These are phyloP conservation scores for Carex myosuroides DNA, from an alignment of 176 grass and related monocot genomes.

Conservation along the genomic window DNA sequence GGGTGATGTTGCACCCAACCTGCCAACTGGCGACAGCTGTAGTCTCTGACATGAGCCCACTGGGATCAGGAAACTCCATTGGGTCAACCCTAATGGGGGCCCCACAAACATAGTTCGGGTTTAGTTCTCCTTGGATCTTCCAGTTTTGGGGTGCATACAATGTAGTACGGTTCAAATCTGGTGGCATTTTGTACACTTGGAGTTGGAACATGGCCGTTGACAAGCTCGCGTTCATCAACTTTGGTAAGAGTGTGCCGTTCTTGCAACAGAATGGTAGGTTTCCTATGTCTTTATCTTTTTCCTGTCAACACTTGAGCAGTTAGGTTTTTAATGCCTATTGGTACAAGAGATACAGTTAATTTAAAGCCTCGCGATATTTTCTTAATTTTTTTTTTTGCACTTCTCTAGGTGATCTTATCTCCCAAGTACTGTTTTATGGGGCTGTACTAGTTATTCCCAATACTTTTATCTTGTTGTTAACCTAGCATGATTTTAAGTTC, in stretches of 20 bases:
- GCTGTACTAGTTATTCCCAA: background rate
- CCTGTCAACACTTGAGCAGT: conserved; percentile 14
- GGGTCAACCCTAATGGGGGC: conserved; percentile 58
- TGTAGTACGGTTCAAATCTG: conserved; percentile 82
- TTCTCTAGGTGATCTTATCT: background rate
- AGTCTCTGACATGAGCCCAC: conserved; percentile 59
- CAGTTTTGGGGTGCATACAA: conserved; percentile 69
- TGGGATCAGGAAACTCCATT: conserved; percentile 61
- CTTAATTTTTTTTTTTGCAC: background rate
- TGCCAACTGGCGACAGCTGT: conserved; percentile 81
- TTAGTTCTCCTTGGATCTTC: conserved; percentile 66
- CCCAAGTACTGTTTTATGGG: background rate
- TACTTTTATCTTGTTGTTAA: background rate
- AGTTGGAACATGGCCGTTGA: conserved; percentile 81
- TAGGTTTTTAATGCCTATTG: background rate
- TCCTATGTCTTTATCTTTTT: conserved; percentile 58
- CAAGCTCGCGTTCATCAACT: conserved; percentile 50
- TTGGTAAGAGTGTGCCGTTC: conserved; percentile 79
- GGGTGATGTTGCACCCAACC: conserved; percentile 74
- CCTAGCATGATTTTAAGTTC: background rate
- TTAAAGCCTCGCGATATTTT: background rate
- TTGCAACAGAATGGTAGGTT: conserved; percentile 91
- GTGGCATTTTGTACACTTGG: conserved; percentile 75
- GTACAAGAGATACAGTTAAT: background rate
- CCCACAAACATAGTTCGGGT: conserved; percentile 61